Evolutionary conservation across 352 stramenopile species (phyloP).

Genomic region (Globisporangium acanthophoron): DNA sequence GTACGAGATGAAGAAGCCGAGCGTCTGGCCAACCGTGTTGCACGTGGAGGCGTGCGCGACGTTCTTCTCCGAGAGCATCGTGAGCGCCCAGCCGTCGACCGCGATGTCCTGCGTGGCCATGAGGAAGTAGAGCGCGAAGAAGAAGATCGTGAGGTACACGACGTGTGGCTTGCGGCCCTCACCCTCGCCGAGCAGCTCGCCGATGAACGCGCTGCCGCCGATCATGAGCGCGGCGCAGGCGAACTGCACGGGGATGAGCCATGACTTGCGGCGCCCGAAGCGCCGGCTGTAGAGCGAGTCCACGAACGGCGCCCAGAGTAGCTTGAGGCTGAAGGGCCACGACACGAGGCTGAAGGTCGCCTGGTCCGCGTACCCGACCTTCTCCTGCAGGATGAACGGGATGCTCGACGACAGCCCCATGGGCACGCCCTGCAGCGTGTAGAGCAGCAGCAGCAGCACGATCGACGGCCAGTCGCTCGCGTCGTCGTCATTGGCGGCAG

Average conservation of each 20-base stretch:
- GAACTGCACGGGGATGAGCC: slow-evolving; percentile 97
- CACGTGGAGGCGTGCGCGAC: slow-evolving; percentile 94
- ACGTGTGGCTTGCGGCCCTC: slow-evolving; percentile 84
- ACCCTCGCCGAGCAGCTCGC: slow-evolving; percentile 79
- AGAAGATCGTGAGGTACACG: slow-evolving; percentile 92
- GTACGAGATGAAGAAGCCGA: slow-evolving; percentile 97
- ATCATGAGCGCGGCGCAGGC: slow-evolving; percentile 96
- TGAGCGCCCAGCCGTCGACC: slow-evolving; percentile 99
- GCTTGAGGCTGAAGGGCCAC: slow-evolving; percentile 98
- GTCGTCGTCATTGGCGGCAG: slow-evolving; percentile 22
- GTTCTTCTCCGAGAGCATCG: slow-evolving; percentile 97
- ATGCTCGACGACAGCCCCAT: slow-evolving; percentile 98
- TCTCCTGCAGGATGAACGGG: slow-evolving; percentile 98
- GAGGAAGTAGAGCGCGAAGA: slow-evolving; percentile 98
- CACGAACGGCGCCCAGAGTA: slow-evolving; percentile 98
- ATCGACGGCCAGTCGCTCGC: slow-evolving; percentile 73
- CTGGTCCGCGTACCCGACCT: slow-evolving; percentile 95
- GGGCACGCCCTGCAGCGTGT: slow-evolving; percentile 98
- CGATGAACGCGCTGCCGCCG: slow-evolving; percentile 77
- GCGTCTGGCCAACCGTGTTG: slow-evolving; percentile 95
- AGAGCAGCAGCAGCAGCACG: slow-evolving; percentile 94
- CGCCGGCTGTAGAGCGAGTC: slow-evolving; percentile 90
- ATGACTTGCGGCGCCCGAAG: slow-evolving; percentile 94
- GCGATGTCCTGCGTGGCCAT: slow-evolving; percentile 99
- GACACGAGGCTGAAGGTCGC: slow-evolving; percentile 97